Evolutionary conservation across 768 basidiomycete species (phyloP).

Genomic region (Trametes cinnabarina): DNA sequence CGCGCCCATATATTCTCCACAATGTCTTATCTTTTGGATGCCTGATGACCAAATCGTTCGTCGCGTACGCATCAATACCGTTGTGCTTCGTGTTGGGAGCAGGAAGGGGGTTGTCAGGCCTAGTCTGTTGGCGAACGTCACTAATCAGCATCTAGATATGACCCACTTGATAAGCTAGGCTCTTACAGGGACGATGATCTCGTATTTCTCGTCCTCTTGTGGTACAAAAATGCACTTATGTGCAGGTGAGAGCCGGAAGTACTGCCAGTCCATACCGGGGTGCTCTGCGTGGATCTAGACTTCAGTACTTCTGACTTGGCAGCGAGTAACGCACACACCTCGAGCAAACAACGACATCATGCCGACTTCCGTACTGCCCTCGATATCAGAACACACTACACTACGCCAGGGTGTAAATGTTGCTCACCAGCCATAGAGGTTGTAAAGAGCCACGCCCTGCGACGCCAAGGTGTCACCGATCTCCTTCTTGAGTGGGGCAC

Average conservation of each 20-base stretch:
- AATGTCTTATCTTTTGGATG: constrained; percentile 39
- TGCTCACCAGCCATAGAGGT: constrained; percentile 4
- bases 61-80: constrained; percentile 33
- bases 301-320: too few relatives aligned
- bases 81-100: constrained; percentile 20
- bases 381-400: neutral
- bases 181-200: neutral
- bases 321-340: neutral
- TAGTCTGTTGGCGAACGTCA: neutral
- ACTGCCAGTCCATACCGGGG: constrained; percentile 10
- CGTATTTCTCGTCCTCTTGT: neutral
- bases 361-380: neutral
- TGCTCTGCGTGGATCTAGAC: neutral
- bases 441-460: constrained; percentile 2
- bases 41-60: constrained; percentile 39
- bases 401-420: neutral
- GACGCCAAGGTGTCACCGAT: constrained; percentile 7
- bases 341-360: neutral
- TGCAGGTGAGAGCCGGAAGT: neutral
- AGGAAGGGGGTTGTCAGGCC: neutral
- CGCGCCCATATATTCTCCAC: constrained; percentile 41
- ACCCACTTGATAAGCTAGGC: neutral
- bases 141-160: too few relatives aligned
- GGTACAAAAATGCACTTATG: neutral
- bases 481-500: constrained; percentile 3